Conservation (phyloP, 2,329 filamentous ascomycete genomes). For the Leptoxyphium fumago region DNA sequence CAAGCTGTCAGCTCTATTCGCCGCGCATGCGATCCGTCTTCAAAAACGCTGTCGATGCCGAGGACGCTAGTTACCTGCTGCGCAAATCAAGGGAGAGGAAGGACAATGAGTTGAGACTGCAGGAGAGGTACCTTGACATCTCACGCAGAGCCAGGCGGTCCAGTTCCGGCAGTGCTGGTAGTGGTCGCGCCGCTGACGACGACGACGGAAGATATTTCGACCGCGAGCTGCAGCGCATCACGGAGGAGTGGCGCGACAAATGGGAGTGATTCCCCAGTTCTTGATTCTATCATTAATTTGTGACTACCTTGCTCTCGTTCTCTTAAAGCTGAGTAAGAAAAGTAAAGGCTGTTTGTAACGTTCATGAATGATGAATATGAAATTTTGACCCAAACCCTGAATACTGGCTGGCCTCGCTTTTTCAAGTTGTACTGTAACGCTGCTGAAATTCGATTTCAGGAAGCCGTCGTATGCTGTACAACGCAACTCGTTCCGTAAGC, state of each 20-base stretch:
- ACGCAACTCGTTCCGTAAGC: too few species aligned
- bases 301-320: too few species aligned
- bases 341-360: too few species aligned
- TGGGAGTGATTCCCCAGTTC: slow-evolving; percentile 25
- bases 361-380: too few species aligned
- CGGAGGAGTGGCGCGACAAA: slow-evolving; percentile 35
- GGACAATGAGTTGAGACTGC: slow-evolving; percentile 44
- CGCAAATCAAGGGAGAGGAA: slow-evolving; percentile 43
- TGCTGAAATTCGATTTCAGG: too few species aligned
- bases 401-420: too few species aligned
- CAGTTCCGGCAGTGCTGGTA: slow-evolving; percentile 12
- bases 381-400: too few species aligned
- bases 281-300: too few species aligned
- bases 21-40: slow-evolving; percentile 65
- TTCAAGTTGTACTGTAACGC: too few species aligned
- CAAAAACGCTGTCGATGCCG: slow-evolving; percentile 45
- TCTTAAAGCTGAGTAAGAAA: too few species aligned
- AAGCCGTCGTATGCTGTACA: too few species aligned
- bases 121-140: slow-evolving; percentile 34
- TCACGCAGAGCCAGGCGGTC: slow-evolving; percentile 22
- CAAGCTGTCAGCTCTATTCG: slow-evolving; percentile 66
- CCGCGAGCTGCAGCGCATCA: slow-evolving; percentile 33
- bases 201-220: slow-evolving; percentile 45
- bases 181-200: slow-evolving; percentile 28
- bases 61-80: slow-evolving; percentile 53